These are phyloP conservation scores for Pseudogymnoascus pannorum DNA, from an alignment of 2,329 filamentous ascomycete species.

Conservation along the genomic window DNA sequence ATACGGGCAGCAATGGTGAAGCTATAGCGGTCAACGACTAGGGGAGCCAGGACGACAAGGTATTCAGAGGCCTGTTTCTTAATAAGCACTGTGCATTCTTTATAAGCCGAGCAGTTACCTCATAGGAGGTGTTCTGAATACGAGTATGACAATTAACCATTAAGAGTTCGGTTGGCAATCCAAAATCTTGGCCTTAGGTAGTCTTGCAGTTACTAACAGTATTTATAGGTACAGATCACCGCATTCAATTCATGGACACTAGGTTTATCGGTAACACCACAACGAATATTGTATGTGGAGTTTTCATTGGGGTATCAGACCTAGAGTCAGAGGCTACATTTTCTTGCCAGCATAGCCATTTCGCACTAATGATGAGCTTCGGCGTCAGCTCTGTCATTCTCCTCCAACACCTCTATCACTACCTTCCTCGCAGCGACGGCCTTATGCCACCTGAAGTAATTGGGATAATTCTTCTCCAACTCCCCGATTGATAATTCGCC, in stretches of 20 bases:
- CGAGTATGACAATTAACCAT: neutral
- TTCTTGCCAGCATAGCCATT: neutral
- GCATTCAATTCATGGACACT: neutral
- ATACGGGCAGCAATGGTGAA: too few relatives aligned
- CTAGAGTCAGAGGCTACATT: neutral
- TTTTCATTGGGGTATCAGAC: neutral
- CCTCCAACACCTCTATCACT: conserved; percentile 17
- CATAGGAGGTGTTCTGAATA: neutral
- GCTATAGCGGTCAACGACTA: neutral
- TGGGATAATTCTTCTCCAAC: conserved; percentile 14
- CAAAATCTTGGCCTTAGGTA: neutral
- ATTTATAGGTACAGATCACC: neutral
- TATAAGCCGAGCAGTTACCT: neutral
- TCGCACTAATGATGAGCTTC: neutral
- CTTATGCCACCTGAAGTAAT: conserved; percentile 12
- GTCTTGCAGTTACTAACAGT: neutral
- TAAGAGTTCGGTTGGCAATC: neutral
- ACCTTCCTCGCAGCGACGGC: conserved; percentile 12
- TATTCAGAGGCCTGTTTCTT: neutral
- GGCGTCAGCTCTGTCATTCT: conserved; percentile 10
- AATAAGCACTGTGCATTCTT: neutral
- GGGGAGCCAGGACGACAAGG: neutral
- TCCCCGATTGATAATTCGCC: conserved; percentile 1
- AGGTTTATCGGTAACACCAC: neutral
- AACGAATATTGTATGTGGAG: neutral